Evolutionary conservation across 2,329 filamentous ascomycete genomes (phyloP), one percentile per base, ranked within the genome.

Genomic region (Pseudogymnoascus sp.): DNA sequence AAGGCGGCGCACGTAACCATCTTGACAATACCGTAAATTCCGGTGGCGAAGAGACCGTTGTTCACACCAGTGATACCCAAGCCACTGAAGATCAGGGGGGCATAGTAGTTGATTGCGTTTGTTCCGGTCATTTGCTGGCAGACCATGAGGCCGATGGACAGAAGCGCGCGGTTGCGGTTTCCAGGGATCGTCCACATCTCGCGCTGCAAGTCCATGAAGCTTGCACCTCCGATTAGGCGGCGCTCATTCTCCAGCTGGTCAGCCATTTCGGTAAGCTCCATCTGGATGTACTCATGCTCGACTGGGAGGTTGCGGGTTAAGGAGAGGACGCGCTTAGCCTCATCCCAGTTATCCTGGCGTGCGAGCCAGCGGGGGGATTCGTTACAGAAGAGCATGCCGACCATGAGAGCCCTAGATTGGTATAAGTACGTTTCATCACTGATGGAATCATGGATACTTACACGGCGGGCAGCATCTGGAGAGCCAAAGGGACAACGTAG

Each of bases 1-100:
- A 90, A 91, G 62, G 79, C 71, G 4, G 81, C 79, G 70, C 86
- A 89, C 40, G 84, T 82, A 8, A 79, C 75, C 75, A 88, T 85
- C 74, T 91, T 91, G 63, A 89, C 83, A 62, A 90, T 81, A 25
- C 88, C 88, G 71, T 90, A 91, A 67, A 91, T 82, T 42, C 88
- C 88, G 0, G 88, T 90, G 3, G 88, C 87, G 72, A 91, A 89
- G 23, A 91, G 82, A 16, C 82, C 84, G 42, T 82, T 79, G 40
- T 80, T 73, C 5, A 81, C 85, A 11, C 78, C 78, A 4, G 71
- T 73, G 68, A 91, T 79, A 16, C 88, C 88, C 2, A 90, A 78
- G 67, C 84, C 80, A 49, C 77, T 76, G 76, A 91, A 91, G 68
- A 91, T 90, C 63, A 83, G 81, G 0, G 88, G 88, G 0, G 86